Evolutionary conservation across 2,329 filamentous ascomycete species (phyloP), one percentile per base, ranked within the genome.

Genomic region (Fusarium nodosum): DNA sequence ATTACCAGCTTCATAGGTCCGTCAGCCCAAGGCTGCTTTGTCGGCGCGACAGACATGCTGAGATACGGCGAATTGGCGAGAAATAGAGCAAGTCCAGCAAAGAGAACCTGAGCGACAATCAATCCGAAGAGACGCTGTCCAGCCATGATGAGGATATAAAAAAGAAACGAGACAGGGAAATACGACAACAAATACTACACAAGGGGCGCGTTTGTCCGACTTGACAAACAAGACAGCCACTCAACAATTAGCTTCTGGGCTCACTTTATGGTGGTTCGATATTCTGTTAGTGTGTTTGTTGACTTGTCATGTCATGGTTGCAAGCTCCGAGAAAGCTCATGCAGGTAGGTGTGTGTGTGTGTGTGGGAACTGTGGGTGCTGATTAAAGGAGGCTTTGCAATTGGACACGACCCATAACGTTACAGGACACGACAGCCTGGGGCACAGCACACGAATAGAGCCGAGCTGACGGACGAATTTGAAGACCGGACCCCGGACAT

Each of bases 1-100:
- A 79, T 77, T 45, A 89, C 81, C 59, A 89, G 79, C 74, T 81
- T 80, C 76, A 88, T 82, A 34, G 87, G 87, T 36, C 79, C 77
- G 72, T 88, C 85, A 4, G 86, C 87, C 87, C 87, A 89, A 31
- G 60, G 64, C 56, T 73, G 47, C 22, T 20, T 72, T 28, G 68
- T 75, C 24, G 75, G 78, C 28, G 74, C 68, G 53, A 54, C 58
- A n/a, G 73, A 72, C 57, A 74, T 71, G 68, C 81, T 79, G 59
- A 76, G 72, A 71, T 73, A 77, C 2, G 80, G 80, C 18, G 80
- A 80, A 59, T 78, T 71, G 36, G 75, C 77, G 28, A 79, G 59
- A 53, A 81, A 75, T 34, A 71, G 33, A 13, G 68, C 59, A 31
- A 77, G 39, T 57, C 75, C 76, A 28, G 74, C 72, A 39, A 79